These are phyloP conservation scores for Ascoidea tarda DNA, from an alignment of 805 yeast species.

Conservation along the genomic window DNA sequence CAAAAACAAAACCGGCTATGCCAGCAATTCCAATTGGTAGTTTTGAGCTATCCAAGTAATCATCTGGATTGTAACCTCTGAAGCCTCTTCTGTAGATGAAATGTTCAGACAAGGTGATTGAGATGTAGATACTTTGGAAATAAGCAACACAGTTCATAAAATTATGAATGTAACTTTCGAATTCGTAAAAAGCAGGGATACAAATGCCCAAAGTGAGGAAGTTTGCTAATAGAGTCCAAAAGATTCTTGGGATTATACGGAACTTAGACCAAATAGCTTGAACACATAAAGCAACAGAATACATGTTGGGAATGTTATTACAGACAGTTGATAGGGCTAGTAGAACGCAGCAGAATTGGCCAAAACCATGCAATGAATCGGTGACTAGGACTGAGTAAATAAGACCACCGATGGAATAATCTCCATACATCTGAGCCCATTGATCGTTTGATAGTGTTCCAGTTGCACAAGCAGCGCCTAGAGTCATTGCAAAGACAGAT, in stretches of 20 bases:
- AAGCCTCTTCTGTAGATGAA: constrained; percentile 57
- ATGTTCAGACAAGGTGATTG: constrained; percentile 68
- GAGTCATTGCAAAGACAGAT: constrained; percentile 52
- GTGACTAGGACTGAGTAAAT: constrained; percentile 65
- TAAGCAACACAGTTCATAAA: constrained; percentile 88
- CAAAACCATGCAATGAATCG: constrained; percentile 76
- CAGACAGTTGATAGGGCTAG: constrained; percentile 79
- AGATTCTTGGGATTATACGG: constrained; percentile 61
- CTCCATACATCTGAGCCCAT: constrained; percentile 36
- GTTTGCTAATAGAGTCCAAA: constrained; percentile 72
- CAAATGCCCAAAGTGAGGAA: constrained; percentile 70
- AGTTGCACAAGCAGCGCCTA: constrained; percentile 80
- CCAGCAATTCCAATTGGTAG: constrained; percentile 77
- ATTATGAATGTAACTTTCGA: constrained; percentile 58
- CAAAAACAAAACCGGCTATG: constrained; percentile 59
- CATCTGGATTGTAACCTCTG: constrained; percentile 44
- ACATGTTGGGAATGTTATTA: constrained; percentile 88
- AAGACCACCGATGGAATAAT: constrained; percentile 65
- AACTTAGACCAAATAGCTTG: constrained; percentile 75
- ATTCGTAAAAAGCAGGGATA: constrained; percentile 74
- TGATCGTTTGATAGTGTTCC: constrained; percentile 34
- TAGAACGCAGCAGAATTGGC: constrained; percentile 77
- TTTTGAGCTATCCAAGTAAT: constrained; percentile 38
- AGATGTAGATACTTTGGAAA: constrained; percentile 76
- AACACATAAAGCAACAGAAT: constrained; percentile 76